Base-by-base conservation (phyloP, 345 rosid genomes). In the Populus deltoides region DNA sequence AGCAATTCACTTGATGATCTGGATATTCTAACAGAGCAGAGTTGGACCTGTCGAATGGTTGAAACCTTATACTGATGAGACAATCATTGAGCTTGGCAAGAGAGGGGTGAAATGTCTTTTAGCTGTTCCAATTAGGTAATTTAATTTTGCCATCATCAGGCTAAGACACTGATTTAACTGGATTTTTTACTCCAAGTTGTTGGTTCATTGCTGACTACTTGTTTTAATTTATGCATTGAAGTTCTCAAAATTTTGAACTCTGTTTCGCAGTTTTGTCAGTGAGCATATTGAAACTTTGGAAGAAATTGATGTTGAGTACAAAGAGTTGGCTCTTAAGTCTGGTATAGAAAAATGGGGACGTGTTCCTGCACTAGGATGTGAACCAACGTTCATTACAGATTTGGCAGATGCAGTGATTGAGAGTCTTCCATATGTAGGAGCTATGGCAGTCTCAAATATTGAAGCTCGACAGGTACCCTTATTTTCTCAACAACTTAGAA, bases 21-120 rank as follows among this genome's bases (percentile, higher is more conserved):
- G 70, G 70, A 77, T 81, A 62, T 75, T 85, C 66, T 73, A 83
- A 80, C 97, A 93, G 99, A 96, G 98, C 87, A 89, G 99, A 89
- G 99, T 96, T 72, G 99, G 99, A 76, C 99, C 99, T 5, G 98
- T 96, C 86, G 99, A 96, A 81, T 96, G 99, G 98, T 80, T 96
- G 87, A 96, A 92, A 83, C 99, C 99, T n/a, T 96, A 96, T 76
- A 96, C 99, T 31, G 97, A 96, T 85, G 97, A 96, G 81, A 93
- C 98, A 74, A 93, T 96, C 65, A 81, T 90, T 31, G 97, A 96
- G 75, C 94, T 96, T 61, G 99, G 98, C 47, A 77, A 81, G 86
- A 92, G 90, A 82, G 98, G 99, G 75, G 94, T 93, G 66, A 92
- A 90, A 77, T 84, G 82, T 86, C 94, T 96, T 84, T 79, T 96